Evolutionary conservation across 495 filamentous ascomycete species (phyloP).

Genomic region (Daldinia concentrica): DNA sequence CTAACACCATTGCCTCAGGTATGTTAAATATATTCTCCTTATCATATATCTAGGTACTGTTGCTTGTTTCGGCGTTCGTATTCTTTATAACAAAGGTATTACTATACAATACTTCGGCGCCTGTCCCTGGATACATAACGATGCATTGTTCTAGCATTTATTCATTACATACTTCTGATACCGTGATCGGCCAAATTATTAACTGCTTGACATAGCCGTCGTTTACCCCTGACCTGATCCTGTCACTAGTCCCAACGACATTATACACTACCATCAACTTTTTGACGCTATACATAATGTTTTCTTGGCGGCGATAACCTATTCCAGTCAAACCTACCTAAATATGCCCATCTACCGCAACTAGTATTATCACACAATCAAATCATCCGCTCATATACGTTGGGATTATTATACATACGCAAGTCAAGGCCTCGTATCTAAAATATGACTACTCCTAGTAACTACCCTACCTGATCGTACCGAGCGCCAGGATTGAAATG

Average conservation of each 20-base stretch:
- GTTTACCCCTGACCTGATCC: background rate
- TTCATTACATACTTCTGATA: background rate
- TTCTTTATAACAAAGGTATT: background rate
- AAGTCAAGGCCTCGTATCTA: too few relatives aligned
- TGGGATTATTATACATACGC: too few relatives aligned
- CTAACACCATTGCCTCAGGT: background rate
- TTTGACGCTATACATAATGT: background rate
- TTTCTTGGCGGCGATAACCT: background rate
- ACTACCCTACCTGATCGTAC: too few relatives aligned
- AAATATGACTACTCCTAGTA: too few relatives aligned
- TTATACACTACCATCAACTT: background rate
- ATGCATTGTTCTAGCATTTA: background rate
- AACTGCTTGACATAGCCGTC: background rate
- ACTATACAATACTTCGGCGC: background rate
- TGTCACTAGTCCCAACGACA: background rate
- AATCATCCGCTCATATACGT: too few relatives aligned
- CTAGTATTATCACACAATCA: background rate
- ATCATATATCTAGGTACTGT: background rate
- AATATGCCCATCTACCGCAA: background rate
- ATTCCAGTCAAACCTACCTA: background rate
- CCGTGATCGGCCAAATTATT: background rate
- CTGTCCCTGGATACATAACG: background rate
- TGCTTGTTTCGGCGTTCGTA: background rate
- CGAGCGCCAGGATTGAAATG: too few relatives aligned
- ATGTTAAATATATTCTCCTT: background rate